Conservation (phyloP, 192 early-diverging fungal genomes). For the Linnemannia elongata region DNA sequence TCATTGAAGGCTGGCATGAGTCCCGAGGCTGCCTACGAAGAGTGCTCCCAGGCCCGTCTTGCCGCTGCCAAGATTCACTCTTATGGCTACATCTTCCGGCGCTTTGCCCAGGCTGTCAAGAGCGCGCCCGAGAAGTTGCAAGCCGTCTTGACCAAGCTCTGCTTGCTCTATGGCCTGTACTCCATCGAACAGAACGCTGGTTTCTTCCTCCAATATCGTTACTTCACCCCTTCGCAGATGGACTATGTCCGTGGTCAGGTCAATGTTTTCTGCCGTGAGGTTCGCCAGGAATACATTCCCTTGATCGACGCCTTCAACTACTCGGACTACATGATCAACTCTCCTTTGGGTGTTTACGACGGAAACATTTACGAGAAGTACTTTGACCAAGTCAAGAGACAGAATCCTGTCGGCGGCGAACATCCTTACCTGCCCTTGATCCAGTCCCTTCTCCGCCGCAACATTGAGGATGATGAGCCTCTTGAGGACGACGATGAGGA, state of each 20-base stretch:
- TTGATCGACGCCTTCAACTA: conserved; percentile 91
- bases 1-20: conserved; percentile 73
- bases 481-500: conserved; percentile 79
- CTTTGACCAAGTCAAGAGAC: conserved; percentile 85
- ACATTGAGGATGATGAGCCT: conserved; percentile 62
- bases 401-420: conserved; percentile 71
- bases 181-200: conserved; percentile 85
- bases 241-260: conserved; percentile 77
- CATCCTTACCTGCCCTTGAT: conserved; percentile 89
- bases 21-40: conserved; percentile 88
- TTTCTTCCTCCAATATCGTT: conserved; percentile 89
- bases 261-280: conserved; percentile 70
- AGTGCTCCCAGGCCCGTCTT: conserved; percentile 87
- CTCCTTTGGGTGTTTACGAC: conserved; percentile 87
- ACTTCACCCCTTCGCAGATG: conserved; percentile 81
- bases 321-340: conserved; percentile 91
- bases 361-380: conserved; percentile 90
- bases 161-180: conserved; percentile 86
- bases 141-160: conserved; percentile 77
- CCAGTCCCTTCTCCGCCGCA: conserved; percentile 80
- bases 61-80: conserved; percentile 88
- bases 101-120: conserved; percentile 82
- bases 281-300: conserved; percentile 86
- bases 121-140: conserved; percentile 73
- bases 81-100: conserved; percentile 85